Evolutionary conservation across 2,329 filamentous ascomycete species (phyloP).

Genomic region (Teratosphaeria nubilosa): DNA sequence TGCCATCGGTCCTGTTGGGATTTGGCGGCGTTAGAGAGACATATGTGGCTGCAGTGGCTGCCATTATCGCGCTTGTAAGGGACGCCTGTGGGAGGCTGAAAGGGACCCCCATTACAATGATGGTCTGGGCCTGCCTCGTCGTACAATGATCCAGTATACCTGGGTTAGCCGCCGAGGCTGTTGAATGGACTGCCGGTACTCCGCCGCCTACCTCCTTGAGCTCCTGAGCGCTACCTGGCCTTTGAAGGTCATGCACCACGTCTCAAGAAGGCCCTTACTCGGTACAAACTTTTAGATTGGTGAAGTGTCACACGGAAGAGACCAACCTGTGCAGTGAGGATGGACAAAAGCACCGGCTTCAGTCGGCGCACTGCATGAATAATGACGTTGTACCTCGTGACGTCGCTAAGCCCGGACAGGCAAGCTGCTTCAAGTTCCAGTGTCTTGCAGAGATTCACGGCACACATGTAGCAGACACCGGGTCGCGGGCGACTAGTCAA

Average conservation of each 20-base stretch:
- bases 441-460: neutral
- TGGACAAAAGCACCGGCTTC: too few relatives aligned
- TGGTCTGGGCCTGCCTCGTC: neutral
- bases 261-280: too few relatives aligned
- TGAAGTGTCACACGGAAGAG: too few relatives aligned
- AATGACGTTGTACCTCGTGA: neutral
- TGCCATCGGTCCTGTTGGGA: neutral
- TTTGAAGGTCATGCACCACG: too few relatives aligned
- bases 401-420: neutral
- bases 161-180: too few relatives aligned
- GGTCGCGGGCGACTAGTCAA: neutral
- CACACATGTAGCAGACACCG: neutral
- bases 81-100: neutral
- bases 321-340: too few relatives aligned
- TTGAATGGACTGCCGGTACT: too few relatives aligned
- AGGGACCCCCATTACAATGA: neutral
- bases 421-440: neutral
- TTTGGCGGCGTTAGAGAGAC: neutral
- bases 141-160: neutral
- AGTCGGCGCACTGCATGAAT: neutral
- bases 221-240: too few relatives aligned
- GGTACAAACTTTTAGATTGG: too few relatives aligned
- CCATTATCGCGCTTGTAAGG: neutral
- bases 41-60: neutral
- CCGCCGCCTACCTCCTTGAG: too few relatives aligned